phyloP scores from a whole-genome alignment of 345 rosid genomes.

The Eucalyptus lansdowneana region DNA sequence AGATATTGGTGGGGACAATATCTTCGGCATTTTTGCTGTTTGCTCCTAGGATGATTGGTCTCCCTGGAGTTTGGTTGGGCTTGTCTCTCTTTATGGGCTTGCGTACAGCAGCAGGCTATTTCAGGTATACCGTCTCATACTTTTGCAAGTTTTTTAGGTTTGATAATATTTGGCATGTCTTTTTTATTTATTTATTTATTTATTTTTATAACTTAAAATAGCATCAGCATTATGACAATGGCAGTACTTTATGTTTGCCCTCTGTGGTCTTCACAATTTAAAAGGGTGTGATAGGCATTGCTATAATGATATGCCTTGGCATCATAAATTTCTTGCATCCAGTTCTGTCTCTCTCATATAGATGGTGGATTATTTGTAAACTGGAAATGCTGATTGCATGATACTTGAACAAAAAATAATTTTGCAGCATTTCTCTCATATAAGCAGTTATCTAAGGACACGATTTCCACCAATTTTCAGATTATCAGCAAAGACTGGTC shows the following conservation, averaged over 20 bases:
- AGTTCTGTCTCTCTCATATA: background rate
- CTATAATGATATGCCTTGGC: background rate
- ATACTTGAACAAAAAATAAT: background rate
- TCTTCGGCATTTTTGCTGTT: constrained; percentile 58
- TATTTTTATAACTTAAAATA: background rate
- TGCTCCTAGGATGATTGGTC: constrained; percentile 44
- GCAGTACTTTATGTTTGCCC: background rate
- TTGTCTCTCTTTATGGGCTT: constrained; percentile 80
- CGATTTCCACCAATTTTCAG: constrained; percentile 12
- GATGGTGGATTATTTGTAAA: background rate
- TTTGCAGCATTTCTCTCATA: background rate
- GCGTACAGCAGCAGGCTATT: constrained; percentile 63
- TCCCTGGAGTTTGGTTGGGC: constrained; percentile 89
- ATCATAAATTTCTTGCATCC: background rate
- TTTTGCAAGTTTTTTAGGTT: background rate
- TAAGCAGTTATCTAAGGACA: background rate
- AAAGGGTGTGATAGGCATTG: background rate
- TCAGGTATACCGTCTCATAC: constrained; percentile 30
- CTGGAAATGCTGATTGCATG: background rate
- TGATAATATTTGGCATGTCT: background rate
- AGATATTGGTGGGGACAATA: constrained; percentile 70
- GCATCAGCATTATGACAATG: background rate
- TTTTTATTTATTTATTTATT: accelerated
- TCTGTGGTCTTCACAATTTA: background rate
- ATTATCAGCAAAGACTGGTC: constrained; percentile 56